Evolutionary conservation across 73 alveolate genomes (phyloP).

Genomic region (Tetrahymena malaccensis): DNA sequence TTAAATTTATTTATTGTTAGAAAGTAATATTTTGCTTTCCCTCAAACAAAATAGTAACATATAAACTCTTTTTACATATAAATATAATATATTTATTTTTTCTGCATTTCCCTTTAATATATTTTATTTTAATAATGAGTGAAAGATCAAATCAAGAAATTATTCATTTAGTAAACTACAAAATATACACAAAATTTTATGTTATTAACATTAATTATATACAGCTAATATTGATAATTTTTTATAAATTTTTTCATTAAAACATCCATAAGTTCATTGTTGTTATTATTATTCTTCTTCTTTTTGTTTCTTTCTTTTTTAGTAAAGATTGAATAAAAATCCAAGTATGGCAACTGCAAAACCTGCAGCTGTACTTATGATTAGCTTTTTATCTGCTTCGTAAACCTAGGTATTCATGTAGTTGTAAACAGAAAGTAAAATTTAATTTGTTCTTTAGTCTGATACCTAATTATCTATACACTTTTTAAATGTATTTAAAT

Average conservation of each 20-base stretch:
- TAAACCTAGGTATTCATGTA: not conserved
- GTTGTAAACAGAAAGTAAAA: not conserved
- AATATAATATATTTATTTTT: no score
- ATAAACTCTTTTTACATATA: no score
- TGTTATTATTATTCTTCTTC: not conserved
- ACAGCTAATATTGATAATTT: no score
- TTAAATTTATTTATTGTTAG: no score
- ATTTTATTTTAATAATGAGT: no score
- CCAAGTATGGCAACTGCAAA: not conserved
- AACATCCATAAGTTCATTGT: not conserved
- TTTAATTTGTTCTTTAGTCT: not conserved
- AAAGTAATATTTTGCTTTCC: no score
- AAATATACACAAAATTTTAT: no score
- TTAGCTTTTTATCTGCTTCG: not conserved
- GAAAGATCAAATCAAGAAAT: no score
- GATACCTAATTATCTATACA: not conserved
- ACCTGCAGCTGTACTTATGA: not conserved
- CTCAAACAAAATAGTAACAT: no score
- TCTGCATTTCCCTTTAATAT: no score
- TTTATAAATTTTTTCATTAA: not conserved
- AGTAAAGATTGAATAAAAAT: not conserved
- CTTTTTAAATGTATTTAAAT: not conserved
- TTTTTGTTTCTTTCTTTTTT: not conserved
- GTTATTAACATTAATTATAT: no score
- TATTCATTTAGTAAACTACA: no score